phyloP scores from a whole-genome alignment of 768 basidiomycete species.

The Suillus bovinus region DNA sequence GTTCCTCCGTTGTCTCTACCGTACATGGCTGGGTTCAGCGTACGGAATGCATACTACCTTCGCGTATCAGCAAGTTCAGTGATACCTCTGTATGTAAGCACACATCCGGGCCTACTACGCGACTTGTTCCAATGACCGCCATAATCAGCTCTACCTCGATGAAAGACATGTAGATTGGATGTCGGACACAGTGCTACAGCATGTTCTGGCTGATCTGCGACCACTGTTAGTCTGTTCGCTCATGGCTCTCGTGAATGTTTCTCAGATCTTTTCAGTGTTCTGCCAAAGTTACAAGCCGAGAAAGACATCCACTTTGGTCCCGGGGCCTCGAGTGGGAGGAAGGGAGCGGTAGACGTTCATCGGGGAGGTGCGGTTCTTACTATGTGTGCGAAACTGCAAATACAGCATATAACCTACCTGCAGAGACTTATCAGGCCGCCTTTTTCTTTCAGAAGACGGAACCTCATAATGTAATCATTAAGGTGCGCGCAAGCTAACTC shows the following conservation, averaged over 20 bases:
- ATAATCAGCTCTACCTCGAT: conserved; percentile 75
- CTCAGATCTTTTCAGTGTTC: conserved; percentile 45
- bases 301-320: conserved; percentile 43
- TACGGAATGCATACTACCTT: conserved; percentile 81
- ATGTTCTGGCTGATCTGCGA: conserved; percentile 77
- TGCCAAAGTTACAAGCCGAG: conserved; percentile 67
- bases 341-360: conserved; percentile 77
- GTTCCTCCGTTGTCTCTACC: conserved; percentile 7
- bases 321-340: conserved; percentile 49
- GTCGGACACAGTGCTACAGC: conserved; percentile 78
- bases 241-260: neutral
- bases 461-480: conserved; percentile 77
- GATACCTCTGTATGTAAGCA: conserved; percentile 75
- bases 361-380: conserved; percentile 65
- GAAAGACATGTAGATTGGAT: conserved; percentile 90
- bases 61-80: conserved; percentile 72
- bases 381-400: conserved; percentile 9
- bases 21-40: conserved; percentile 44
- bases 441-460: conserved; percentile 87
- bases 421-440: conserved; percentile 88
- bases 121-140: conserved; percentile 10
- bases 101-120: no score
- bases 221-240: conserved; percentile 49
- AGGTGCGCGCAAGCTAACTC: conserved; percentile 49
- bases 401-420: conserved; percentile 5